Evolutionary conservation across 2,329 filamentous ascomycete species (phyloP), one percentile per base, ranked within the genome.

Genomic region (Aspergillus transmontanensis): DNA sequence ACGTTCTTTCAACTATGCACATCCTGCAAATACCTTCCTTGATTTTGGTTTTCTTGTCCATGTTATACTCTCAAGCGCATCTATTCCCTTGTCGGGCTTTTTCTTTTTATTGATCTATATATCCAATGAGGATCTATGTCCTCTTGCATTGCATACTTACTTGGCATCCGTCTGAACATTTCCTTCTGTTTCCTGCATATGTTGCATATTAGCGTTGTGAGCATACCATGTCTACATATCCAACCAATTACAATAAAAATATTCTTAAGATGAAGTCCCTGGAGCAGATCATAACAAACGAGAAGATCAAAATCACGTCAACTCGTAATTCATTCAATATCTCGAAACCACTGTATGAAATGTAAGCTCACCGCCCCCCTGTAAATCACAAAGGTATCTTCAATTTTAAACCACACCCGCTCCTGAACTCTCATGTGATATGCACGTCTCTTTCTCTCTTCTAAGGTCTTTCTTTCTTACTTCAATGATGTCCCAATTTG

Each of bases 131-230:
- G 32, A 21, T 39, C 51, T 32, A 51, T 51, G 28, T 51, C 28
- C 28, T 14, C 16, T 23, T 55, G 51, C 51, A 39, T 39, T 39
- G 51, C 34, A 55, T 39, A 26, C n/a, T 19, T 39, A 36, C 51
- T 36, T 55, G n/a, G 21, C 51, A 55, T 55, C 12, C 4, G 9
- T 19, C 51, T 21, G 48, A 32, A 39, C 23, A 19, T 55, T 36
- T 32, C 51, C 32, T 55, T 41, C 34, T 26, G 34, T 55, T 28
- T 12, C 11, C n/a, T 41, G 51, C 51, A 55, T 55, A 39, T 55
- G 16, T 39, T 55, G 51, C 51, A 55, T 55, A 55, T 39, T 55
- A 55, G 51, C 51, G 51, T 55, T 32, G 48, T 19, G 41, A 39
- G 51, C 32, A 55, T 39, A 55, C 51, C 51, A 36, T 41, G 32